These are phyloP conservation scores for Lipomyces sp. DNA, from an alignment of 805 yeast species.

Conservation along the genomic window DNA sequence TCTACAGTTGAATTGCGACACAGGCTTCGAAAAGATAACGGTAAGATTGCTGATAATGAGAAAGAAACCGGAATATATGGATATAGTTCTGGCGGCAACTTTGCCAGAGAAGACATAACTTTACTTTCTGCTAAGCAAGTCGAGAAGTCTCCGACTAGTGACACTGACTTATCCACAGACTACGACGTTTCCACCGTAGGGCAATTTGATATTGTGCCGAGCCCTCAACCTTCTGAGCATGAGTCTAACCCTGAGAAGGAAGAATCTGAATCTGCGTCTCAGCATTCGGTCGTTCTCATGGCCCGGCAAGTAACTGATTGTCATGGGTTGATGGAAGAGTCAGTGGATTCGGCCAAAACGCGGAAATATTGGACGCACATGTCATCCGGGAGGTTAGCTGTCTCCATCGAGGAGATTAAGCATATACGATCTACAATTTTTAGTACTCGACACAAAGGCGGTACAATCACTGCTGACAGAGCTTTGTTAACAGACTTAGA, in stretches of 20 bases:
- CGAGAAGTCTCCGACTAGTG: background rate
- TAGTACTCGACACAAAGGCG: background rate
- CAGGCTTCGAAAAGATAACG: background rate
- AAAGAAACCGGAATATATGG: background rate
- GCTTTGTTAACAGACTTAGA: slow-evolving; percentile 42
- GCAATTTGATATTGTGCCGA: background rate
- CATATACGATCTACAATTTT: background rate
- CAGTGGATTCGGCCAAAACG: background rate
- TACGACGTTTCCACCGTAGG: background rate
- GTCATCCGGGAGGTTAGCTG: background rate
- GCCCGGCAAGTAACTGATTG: background rate
- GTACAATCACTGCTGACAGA: background rate
- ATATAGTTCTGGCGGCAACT: background rate
- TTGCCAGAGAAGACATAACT: background rate
- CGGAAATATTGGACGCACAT: background rate
- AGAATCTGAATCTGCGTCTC: background rate
- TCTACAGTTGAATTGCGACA: background rate
- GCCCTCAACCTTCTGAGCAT: background rate
- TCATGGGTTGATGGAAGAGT: background rate
- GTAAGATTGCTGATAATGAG: background rate
- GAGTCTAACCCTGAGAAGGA: background rate
- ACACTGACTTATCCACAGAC: background rate
- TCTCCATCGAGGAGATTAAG: background rate
- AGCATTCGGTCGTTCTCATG: background rate
- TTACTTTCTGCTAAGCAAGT: background rate